These are phyloP conservation scores for Scedosporium aurantiacum DNA, from an alignment of 2,329 filamentous ascomycete genomes.

Conservation along the genomic window DNA sequence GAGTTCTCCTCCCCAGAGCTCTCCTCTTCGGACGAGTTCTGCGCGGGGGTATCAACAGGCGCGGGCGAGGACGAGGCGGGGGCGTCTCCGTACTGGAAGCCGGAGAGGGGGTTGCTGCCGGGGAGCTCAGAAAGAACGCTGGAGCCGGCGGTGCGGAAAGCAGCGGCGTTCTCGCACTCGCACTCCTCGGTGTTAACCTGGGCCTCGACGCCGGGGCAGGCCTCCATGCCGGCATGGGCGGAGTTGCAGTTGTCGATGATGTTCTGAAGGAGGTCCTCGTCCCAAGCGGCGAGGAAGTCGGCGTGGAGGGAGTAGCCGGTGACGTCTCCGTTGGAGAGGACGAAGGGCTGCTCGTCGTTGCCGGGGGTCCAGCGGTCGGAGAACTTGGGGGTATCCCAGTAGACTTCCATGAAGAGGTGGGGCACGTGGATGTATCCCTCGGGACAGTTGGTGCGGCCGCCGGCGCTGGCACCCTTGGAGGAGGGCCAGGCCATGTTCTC, in stretches of 20 bases:
- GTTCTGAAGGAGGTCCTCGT: slow-evolving; percentile 49
- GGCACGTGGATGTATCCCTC: slow-evolving; percentile 42
- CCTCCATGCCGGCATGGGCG: slow-evolving; percentile 47
- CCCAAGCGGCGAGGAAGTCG: slow-evolving; percentile 67
- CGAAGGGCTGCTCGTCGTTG: slow-evolving; percentile 48
- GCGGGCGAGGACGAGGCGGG: not conserved
- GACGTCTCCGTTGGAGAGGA: slow-evolving; percentile 57
- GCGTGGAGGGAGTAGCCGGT: slow-evolving; percentile 62
- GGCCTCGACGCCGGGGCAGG: slow-evolving; percentile 46
- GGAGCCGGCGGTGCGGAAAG: slow-evolving; percentile 30
- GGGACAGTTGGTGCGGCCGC: slow-evolving; percentile 43
- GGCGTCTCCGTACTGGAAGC: slow-evolving; percentile 34
- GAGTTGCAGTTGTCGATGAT: slow-evolving; percentile 58
- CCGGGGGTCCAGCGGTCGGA: slow-evolving; percentile 40
- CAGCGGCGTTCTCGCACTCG: slow-evolving; percentile 36
- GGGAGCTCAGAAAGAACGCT: slow-evolving; percentile 38
- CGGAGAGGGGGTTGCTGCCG: slow-evolving; percentile 42
- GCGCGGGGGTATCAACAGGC: not conserved
- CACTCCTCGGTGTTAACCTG: slow-evolving; percentile 42
- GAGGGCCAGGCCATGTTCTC: slow-evolving; percentile 58
- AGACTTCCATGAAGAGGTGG: slow-evolving; percentile 48
- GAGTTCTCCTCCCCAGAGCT: not conserved
- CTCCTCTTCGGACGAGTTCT: not conserved
- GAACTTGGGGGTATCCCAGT: slow-evolving; percentile 48
- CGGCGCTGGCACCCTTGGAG: slow-evolving; percentile 24